Conservation (phyloP, 2,329 filamentous ascomycete genomes). For the Cryphonectria japonica region DNA sequence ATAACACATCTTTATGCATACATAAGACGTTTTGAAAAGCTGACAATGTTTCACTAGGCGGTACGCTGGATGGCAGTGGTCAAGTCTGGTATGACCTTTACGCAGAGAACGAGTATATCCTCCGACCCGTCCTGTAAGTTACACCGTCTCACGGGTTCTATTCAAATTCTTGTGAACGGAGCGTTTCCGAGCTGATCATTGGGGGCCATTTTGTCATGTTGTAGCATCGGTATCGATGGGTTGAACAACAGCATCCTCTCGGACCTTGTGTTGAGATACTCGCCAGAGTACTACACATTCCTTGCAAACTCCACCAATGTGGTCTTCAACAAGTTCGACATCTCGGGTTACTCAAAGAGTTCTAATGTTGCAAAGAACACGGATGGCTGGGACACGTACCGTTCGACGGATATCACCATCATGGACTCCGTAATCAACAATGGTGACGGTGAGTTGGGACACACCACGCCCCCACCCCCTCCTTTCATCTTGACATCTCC, state of each 20-base stretch:
- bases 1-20: constrained; percentile 22
- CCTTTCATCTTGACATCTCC: neutral
- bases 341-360: constrained; percentile 57
- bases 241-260: constrained; percentile 59
- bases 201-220: neutral
- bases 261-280: constrained; percentile 61
- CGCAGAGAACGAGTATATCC: constrained; percentile 57
- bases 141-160: neutral
- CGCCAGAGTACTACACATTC: constrained; percentile 61
- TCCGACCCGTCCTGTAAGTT: constrained; percentile 58
- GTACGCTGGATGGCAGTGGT: constrained; percentile 61
- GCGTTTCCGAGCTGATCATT: constrained; percentile 10
- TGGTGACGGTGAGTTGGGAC: constrained; percentile 54
- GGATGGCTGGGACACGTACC: constrained; percentile 65
- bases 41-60: constrained; percentile 33
- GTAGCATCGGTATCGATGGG: constrained; percentile 59
- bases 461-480: neutral
- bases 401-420: constrained; percentile 63
- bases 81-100: constrained; percentile 69
- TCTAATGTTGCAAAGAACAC: constrained; percentile 65
- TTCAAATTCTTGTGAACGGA: neutral
- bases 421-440: constrained; percentile 68
- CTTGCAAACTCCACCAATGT: constrained; percentile 65
- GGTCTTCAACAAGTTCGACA: constrained; percentile 64
- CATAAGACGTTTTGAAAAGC: neutral